Evolutionary conservation across 1,284 basidiomycete species (phyloP).

Genomic region (Ganoderma sinense): DNA sequence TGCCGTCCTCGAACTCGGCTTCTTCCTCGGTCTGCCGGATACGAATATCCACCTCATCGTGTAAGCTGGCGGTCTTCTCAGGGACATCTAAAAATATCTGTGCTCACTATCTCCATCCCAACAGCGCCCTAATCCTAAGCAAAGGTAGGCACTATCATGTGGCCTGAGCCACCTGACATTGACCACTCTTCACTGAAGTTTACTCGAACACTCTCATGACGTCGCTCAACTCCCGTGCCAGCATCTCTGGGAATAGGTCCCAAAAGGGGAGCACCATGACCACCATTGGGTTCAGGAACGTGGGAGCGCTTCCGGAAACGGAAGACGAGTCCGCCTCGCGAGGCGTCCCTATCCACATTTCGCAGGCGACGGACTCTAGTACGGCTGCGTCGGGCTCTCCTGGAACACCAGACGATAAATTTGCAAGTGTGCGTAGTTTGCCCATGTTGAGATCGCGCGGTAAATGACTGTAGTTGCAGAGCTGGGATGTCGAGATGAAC

Average conservation of each 20-base stretch:
- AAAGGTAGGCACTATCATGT: conserved; percentile 5
- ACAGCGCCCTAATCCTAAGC: conserved; percentile 16
- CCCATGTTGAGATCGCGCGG: neutral
- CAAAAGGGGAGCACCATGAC: neutral
- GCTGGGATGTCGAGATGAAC: conserved; percentile 17
- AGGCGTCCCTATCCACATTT: conserved; percentile 6
- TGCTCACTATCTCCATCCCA: neutral
- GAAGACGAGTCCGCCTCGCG: neutral
- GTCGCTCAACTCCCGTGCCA: conserved; percentile 11
- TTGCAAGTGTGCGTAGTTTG: neutral
- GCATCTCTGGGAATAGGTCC: neutral
- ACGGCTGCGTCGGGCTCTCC: neutral
- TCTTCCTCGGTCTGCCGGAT: conserved; percentile 12
- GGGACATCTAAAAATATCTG: neutral
- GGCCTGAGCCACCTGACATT: neutral
- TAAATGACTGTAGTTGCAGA: neutral
- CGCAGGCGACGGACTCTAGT: neutral
- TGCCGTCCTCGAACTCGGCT: conserved; percentile 13
- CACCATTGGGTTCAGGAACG: conserved; percentile 7
- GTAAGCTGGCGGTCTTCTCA: neutral
- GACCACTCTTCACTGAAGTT: conserved; percentile 4
- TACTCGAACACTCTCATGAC: conserved; percentile 20
- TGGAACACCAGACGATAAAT: conserved; percentile 4
- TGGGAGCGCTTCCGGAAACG: neutral
- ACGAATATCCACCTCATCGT: conserved; percentile 17